These are phyloP conservation scores for Ascochyta koolunga DNA, from an alignment of 2,329 filamentous ascomycete species.

Conservation along the genomic window DNA sequence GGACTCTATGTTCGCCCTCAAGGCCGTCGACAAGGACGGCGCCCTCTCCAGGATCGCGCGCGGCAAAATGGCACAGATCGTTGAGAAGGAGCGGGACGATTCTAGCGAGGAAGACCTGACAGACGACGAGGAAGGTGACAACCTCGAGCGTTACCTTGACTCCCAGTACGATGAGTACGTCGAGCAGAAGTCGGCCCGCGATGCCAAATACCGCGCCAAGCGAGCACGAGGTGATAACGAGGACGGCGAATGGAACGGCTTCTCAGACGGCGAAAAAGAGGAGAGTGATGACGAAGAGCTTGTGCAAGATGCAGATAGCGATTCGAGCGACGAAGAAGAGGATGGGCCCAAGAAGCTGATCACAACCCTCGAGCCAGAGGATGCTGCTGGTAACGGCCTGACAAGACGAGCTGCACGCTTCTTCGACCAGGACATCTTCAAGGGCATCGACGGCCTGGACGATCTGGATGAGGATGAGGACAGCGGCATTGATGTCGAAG, in stretches of 20 bases:
- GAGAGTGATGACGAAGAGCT: constrained; percentile 63
- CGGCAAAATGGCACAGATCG: constrained; percentile 77
- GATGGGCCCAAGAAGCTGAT: constrained; percentile 59
- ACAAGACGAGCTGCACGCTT: constrained; percentile 86
- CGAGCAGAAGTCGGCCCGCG: constrained; percentile 76
- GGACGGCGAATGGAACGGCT: constrained; percentile 79
- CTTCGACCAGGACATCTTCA: constrained; percentile 95
- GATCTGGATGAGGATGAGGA: constrained; percentile 58
- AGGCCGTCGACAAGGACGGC: constrained; percentile 76
- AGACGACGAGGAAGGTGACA: constrained; percentile 83
- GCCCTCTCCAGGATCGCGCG: constrained; percentile 72
- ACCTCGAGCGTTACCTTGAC: constrained; percentile 84
- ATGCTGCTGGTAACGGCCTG: constrained; percentile 63
- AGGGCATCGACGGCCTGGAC: constrained; percentile 73
- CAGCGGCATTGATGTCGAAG: constrained; percentile 49
- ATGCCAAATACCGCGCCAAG: constrained; percentile 91
- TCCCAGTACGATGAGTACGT: constrained; percentile 85
- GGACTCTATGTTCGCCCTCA: constrained; percentile 85
- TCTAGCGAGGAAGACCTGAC: constrained; percentile 59
- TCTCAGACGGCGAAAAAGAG: constrained; percentile 69
- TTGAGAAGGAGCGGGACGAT: constrained; percentile 59
- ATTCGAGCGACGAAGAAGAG: constrained; percentile 64
- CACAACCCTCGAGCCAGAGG: constrained; percentile 66
- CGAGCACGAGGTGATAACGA: constrained; percentile 83
- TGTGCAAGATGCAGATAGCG: constrained; percentile 66